Conservation (phyloP, 2,329 filamentous ascomycete genomes). For the Calonectria ilicicola region DNA sequence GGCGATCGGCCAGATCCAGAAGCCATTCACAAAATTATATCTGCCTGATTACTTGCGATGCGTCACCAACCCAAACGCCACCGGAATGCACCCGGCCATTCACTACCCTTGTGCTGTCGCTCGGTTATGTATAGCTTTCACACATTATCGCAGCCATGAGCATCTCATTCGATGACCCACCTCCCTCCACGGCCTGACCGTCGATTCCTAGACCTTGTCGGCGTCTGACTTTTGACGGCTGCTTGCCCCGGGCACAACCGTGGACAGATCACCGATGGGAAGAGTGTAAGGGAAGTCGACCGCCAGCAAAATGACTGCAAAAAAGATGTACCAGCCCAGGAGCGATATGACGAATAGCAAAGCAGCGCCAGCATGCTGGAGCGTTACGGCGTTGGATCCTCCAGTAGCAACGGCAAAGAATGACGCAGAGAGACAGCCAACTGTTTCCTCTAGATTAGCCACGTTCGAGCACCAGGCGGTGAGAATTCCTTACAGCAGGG, state of each 20-base stretch:
- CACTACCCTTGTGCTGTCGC: background rate
- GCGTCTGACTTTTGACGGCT: background rate
- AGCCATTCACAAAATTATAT: background rate
- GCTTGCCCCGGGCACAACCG: slow-evolving; percentile 47
- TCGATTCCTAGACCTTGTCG: slow-evolving; percentile 16
- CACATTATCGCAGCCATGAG: background rate
- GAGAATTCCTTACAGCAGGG: slow-evolving; percentile 41
- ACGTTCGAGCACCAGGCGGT: background rate
- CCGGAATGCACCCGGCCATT: background rate
- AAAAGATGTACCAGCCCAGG: slow-evolving; percentile 64
- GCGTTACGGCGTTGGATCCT: slow-evolving; percentile 25
- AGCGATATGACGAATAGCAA: slow-evolving; percentile 39
- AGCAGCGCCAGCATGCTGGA: slow-evolving; percentile 45
- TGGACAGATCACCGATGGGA: slow-evolving; percentile 63
- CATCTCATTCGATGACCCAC: background rate
- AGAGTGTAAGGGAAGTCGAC: slow-evolving; percentile 64
- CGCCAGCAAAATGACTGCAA: slow-evolving; percentile 59
- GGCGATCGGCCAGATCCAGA: background rate
- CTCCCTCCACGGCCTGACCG: background rate
- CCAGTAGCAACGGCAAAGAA: slow-evolving; percentile 45
- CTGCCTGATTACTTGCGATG: background rate
- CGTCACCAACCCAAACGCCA: background rate
- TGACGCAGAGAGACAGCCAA: slow-evolving; percentile 43
- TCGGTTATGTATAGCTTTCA: background rate
- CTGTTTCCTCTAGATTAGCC: slow-evolving; percentile 26